Conservation (phyloP, 2,329 filamentous ascomycete genomes). For the Plectosphaerella plurivora region DNA sequence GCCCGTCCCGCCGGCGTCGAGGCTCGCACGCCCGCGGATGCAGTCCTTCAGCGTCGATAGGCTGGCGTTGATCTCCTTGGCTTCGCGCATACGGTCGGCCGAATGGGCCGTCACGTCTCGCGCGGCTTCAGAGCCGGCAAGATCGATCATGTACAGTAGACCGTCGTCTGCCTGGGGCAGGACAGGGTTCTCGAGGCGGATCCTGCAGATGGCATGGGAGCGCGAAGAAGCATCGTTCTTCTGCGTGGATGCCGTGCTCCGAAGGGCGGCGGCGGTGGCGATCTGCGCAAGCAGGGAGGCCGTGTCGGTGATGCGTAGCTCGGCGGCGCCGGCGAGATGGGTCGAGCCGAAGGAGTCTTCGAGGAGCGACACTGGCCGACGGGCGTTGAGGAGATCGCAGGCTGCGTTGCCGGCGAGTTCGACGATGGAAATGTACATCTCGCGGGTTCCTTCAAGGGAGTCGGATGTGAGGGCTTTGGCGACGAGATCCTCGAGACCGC, state of each 20-base stretch:
- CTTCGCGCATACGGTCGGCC: conserved; percentile 38
- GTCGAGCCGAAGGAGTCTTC: conserved; percentile 39
- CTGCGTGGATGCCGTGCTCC: conserved; percentile 34
- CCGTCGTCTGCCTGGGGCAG: conserved; percentile 29
- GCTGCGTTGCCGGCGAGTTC: conserved; percentile 32
- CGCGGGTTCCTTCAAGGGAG: conserved; percentile 16
- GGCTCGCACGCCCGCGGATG: conserved; percentile 38
- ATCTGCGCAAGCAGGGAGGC: conserved; percentile 26
- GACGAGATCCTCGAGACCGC: conserved; percentile 33
- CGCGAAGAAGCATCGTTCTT: conserved; percentile 45
- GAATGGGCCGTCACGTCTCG: conserved; percentile 34
- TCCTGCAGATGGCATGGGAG: conserved; percentile 43
- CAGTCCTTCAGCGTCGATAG: conserved; percentile 48
- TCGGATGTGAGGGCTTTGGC: conserved; percentile 26
- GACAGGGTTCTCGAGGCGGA: conserved; percentile 31
- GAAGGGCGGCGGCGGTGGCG: conserved; percentile 31
- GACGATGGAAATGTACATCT: conserved; percentile 30
- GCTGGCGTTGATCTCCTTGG: conserved; percentile 42
- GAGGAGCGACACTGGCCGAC: conserved; percentile 34
- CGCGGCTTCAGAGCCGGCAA: conserved; percentile 44
- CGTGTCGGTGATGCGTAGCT: conserved; percentile 25
- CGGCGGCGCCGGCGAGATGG: conserved; percentile 37
- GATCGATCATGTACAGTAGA: conserved; percentile 40
- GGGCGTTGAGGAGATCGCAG: conserved; percentile 35
- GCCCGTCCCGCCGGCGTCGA: conserved; percentile 17